phyloP scores from a whole-genome alignment of 106 monocot species.

The Platanthera guangdongensis region DNA sequence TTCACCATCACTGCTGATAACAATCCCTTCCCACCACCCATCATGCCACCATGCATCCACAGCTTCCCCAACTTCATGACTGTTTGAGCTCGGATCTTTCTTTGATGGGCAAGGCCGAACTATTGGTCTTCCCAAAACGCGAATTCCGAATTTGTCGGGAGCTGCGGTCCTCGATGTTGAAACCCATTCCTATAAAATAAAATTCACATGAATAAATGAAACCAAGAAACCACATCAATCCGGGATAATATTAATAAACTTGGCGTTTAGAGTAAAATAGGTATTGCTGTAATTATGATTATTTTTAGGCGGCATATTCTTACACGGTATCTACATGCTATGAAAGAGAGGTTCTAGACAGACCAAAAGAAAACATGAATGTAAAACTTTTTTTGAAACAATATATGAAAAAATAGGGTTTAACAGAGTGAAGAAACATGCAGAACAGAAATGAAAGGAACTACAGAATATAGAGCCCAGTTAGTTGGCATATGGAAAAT shows the following conservation, averaged over 20 bases:
- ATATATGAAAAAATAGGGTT: too few species aligned
- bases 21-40: slow-evolving; percentile 99
- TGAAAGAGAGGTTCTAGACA: too few species aligned
- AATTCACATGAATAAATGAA: not conserved
- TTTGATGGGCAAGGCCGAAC: slow-evolving; percentile 51
- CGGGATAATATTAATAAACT: not conserved
- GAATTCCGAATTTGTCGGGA: slow-evolving; percentile 50
- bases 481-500: too few species aligned
- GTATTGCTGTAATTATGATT: too few species aligned
- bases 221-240: not conserved
- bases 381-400: too few species aligned
- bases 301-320: too few species aligned
- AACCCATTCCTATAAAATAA: slow-evolving; percentile 64
- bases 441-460: too few species aligned
- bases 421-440: too few species aligned
- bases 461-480: too few species aligned
- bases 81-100: not conserved
- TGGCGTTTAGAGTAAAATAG: too few species aligned
- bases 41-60: slow-evolving; percentile 94
- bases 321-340: too few species aligned
- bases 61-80: slow-evolving; percentile 38
- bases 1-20: slow-evolving; percentile 28
- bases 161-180: slow-evolving; percentile 31
- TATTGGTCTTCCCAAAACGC: slow-evolving; percentile 35
- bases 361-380: too few species aligned